These are phyloP conservation scores for Cryphonectria carpinicola DNA, from an alignment of 2,329 filamentous ascomycete species.

Conservation along the genomic window DNA sequence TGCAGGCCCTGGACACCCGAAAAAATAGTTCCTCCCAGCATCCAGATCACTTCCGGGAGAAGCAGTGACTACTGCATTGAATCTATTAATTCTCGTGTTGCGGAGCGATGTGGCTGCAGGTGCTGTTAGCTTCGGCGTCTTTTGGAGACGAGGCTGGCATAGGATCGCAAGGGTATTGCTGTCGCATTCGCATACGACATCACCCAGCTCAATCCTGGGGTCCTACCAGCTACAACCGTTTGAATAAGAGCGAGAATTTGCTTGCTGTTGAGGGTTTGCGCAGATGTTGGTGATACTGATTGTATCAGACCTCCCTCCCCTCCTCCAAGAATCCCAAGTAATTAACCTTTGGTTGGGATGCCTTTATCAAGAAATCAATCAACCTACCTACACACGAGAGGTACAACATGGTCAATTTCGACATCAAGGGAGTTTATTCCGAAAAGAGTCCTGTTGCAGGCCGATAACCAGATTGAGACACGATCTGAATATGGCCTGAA, in stretches of 20 bases:
- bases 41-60: background rate
- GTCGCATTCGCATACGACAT: background rate
- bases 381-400: background rate
- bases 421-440: background rate
- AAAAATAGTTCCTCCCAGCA: too few species aligned
- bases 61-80: background rate
- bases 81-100: background rate
- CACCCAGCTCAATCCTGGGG: background rate
- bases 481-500: background rate
- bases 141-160: background rate
- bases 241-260: background rate
- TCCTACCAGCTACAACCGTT: too few species aligned
- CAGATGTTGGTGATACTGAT: background rate
- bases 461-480: background rate
- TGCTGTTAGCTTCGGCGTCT: background rate
- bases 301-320: background rate
- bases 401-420: background rate
- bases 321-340: background rate
- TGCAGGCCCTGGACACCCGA: background rate
- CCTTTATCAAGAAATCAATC: background rate
- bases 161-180: too few species aligned
- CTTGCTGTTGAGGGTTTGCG: background rate
- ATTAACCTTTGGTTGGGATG: background rate
- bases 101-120: background rate
- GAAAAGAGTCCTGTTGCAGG: background rate